Percentiles rank a stretch among this genome's conserved stretches.
Evolutionary conservation across 2,329 filamentous ascomycete genomes (phyloP).

Genomic region (Samsoniella hepiali): DNA sequence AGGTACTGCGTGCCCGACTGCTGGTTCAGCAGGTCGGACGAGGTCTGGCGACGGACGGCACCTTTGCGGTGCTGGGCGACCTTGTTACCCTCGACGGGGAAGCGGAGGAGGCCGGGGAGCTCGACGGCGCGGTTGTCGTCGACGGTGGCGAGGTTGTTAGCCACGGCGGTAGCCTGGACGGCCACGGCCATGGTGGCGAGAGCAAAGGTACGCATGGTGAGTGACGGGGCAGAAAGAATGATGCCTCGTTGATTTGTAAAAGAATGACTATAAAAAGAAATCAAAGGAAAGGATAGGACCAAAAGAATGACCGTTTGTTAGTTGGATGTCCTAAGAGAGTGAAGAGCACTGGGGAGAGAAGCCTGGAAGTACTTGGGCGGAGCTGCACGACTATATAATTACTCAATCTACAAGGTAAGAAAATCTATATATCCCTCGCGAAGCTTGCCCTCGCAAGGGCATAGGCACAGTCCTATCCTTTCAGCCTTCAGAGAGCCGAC

Average conservation of each 20-base stretch:
- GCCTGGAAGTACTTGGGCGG: background rate
- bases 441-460: background rate
- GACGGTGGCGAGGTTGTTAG: constrained; percentile 23
- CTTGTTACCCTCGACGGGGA: constrained; percentile 9
- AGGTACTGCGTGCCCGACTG: constrained; percentile 20
- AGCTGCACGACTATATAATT: constrained; percentile 6
- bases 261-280: constrained; percentile 8
- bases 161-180: constrained; percentile 5
- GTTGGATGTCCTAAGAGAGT: constrained; percentile 10
- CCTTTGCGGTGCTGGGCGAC: background rate
- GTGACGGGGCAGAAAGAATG: background rate
- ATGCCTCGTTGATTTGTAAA: background rate
- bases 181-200: constrained; percentile 11
- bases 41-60: constrained; percentile 5
- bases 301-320: background rate
- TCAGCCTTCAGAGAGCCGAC: background rate
- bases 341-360: background rate
- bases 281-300: constrained; percentile 5
- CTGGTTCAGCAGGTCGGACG: constrained; percentile 6
- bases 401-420: background rate
- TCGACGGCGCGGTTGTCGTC: constrained; percentile 22
- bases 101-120: constrained; percentile 15
- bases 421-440: background rate
- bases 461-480: background rate
- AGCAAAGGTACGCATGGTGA: constrained; percentile 7